Percentiles rank a stretch among this genome's conserved stretches.
phyloP scores from a whole-genome alignment of 2,329 filamentous ascomycete species.

The Penicillium sclerotigenum region DNA sequence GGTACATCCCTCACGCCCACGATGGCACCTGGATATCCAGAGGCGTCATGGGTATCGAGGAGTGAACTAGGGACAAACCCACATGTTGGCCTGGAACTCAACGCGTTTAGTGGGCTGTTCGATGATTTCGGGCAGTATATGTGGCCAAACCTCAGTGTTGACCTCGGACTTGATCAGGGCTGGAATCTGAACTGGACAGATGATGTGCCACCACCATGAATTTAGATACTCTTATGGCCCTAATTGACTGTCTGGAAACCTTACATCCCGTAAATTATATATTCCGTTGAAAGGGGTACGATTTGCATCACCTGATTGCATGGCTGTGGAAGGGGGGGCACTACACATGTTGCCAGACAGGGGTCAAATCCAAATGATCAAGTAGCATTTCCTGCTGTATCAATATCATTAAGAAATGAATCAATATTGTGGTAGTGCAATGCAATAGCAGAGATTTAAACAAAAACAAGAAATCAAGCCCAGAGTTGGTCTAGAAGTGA shows the following conservation, averaged over 20 bases:
- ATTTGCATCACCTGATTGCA: too few relatives aligned
- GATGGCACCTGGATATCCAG: constrained; percentile 10
- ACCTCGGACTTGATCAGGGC: constrained; percentile 40
- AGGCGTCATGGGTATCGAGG: constrained; percentile 22
- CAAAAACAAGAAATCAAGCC: not conserved
- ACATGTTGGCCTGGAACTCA: constrained; percentile 22
- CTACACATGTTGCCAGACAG: too few relatives aligned
- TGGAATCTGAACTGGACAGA: constrained; percentile 42
- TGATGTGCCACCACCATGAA: constrained; percentile 4
- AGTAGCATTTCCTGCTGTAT: too few relatives aligned
- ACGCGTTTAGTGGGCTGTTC: constrained; percentile 22
- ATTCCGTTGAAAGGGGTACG: not conserved
- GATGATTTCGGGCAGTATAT: constrained; percentile 26
- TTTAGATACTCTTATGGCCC: not conserved
- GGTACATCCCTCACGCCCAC: not conserved
- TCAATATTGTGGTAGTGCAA: not conserved
- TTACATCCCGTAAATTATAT: not conserved
- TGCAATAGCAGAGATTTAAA: not conserved
- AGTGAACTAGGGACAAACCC: constrained; percentile 17
- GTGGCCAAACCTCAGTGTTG: constrained; percentile 28
- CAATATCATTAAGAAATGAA: too few relatives aligned
- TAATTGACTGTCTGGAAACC: not conserved
- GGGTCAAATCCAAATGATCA: too few relatives aligned
- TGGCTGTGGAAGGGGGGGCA: too few relatives aligned
- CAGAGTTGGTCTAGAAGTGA: not conserved